These are phyloP conservation scores for Ashbya aceris DNA, from an alignment of 1,139 yeast species.

Conservation along the genomic window DNA sequence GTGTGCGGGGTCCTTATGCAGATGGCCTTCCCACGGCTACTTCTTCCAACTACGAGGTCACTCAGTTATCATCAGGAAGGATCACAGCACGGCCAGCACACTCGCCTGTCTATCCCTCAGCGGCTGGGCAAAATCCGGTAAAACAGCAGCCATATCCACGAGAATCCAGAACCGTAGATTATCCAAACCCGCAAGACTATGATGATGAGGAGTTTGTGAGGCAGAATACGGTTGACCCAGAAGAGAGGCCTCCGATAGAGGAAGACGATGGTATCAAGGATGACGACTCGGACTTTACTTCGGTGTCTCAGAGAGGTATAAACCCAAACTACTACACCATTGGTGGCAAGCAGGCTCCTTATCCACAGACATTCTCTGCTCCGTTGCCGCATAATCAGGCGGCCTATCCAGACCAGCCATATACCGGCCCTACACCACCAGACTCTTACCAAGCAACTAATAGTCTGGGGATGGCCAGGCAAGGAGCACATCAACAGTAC, in stretches of 20 bases:
- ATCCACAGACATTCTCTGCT: slow-evolving; percentile 3
- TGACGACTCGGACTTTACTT: slow-evolving; percentile 55
- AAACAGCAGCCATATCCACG: no score
- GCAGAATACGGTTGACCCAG: slow-evolving; percentile 15
- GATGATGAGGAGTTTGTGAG: slow-evolving; percentile 11
- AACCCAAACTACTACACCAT: slow-evolving; percentile 44
- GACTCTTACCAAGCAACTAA: neutral
- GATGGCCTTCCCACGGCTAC: neutral
- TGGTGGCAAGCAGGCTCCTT: slow-evolving; percentile 1
- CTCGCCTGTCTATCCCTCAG: no score
- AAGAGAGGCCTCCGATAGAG: slow-evolving; percentile 15
- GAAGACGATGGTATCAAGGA: slow-evolving; percentile 19
- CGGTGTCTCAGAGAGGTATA: slow-evolving; percentile 71
- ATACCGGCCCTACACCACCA: neutral
- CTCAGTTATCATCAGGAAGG: no score
- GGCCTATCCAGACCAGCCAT: neutral
- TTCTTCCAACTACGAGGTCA: neutral
- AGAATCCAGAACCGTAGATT: no score
- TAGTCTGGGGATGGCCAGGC: neutral
- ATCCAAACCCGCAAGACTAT: neutral
- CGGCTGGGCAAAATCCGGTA: no score
- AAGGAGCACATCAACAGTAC: neutral
- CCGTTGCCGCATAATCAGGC: neutral
- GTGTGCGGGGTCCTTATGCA: slow-evolving; percentile 4
- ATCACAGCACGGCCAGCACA: no score